Conservation (phyloP, 371 early-diverging fungal genomes). For the Rhizopus delemar region DNA sequence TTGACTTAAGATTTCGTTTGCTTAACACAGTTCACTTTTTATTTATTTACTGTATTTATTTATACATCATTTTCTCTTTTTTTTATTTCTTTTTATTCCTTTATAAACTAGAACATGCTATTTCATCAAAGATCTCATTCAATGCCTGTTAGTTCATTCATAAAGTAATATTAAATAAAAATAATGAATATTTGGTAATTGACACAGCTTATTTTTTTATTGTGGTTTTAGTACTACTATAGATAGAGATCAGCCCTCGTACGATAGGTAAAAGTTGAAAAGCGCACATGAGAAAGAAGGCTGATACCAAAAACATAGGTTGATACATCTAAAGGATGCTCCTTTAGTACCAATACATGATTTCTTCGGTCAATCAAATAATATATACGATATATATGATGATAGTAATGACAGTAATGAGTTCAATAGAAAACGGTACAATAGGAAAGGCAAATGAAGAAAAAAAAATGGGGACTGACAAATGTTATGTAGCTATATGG, state of each 20-base stretch:
- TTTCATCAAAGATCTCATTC: constrained; percentile 30
- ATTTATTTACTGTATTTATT: background rate
- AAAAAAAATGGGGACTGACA: no score
- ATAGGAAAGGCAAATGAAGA: background rate
- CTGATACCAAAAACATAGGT: background rate
- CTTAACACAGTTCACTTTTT: constrained; percentile 23
- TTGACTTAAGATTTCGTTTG: constrained; percentile 15
- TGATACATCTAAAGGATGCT: background rate
- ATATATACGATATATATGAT: constrained; percentile 1
- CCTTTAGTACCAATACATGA: background rate
- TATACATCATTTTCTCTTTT: constrained; percentile 1
- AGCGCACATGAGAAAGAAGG: background rate
- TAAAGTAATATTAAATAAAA: constrained; percentile 17
- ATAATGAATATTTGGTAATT: background rate
- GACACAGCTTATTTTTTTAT: background rate
- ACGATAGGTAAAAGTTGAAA: background rate
- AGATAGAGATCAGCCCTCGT: background rate
- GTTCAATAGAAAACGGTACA: background rate
- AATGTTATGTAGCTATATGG: constrained; percentile 27
- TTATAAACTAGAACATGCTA: constrained; percentile 7
- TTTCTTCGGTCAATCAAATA: constrained; percentile 16
- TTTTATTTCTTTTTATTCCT: constrained; percentile 9
- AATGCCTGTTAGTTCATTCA: constrained; percentile 25
- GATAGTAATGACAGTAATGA: constrained; percentile 5
- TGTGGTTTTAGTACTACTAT: background rate